Evolutionary conservation across 192 early-diverging fungal species (phyloP).

Genomic region (Backusella mclennaniae): DNA sequence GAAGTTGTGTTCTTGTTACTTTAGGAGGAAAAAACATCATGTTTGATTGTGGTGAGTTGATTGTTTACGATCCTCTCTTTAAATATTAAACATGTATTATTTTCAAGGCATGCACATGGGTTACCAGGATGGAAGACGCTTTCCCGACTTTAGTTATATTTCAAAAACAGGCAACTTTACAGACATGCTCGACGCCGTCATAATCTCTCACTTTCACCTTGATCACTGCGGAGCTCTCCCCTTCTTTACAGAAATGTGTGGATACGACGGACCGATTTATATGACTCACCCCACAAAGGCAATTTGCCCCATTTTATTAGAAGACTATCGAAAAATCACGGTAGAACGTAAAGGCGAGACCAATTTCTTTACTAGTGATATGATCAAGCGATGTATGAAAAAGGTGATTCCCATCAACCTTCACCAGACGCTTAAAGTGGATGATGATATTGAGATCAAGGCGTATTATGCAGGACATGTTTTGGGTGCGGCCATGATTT

Average conservation of each 20-base stretch:
- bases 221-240: constrained; percentile 98
- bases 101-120: constrained; percentile 85
- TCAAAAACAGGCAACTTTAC: constrained; percentile 81
- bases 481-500: constrained; percentile 96
- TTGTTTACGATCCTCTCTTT: background rate
- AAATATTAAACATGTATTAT: background rate
- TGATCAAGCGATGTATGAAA: constrained; percentile 93
- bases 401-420: constrained; percentile 90
- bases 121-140: constrained; percentile 87
- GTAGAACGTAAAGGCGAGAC: constrained; percentile 88
- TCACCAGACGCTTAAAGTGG: constrained; percentile 81
- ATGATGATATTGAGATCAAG: constrained; percentile 79
- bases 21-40: constrained; percentile 83
- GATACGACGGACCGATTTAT: constrained; percentile 94
- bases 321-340: constrained; percentile 93
- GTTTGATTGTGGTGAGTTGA: constrained; percentile 75
- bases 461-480: constrained; percentile 98
- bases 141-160: constrained; percentile 94
- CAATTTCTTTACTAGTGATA: constrained; percentile 83
- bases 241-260: constrained; percentile 93
- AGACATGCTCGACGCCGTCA: constrained; percentile 83
- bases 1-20: constrained; percentile 79
- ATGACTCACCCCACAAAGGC: constrained; percentile 98
- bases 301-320: constrained; percentile 90
- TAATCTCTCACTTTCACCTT: constrained; percentile 97